Conservation (phyloP, 2,329 filamentous ascomycete species). For the Hypomyces rosellus region DNA sequence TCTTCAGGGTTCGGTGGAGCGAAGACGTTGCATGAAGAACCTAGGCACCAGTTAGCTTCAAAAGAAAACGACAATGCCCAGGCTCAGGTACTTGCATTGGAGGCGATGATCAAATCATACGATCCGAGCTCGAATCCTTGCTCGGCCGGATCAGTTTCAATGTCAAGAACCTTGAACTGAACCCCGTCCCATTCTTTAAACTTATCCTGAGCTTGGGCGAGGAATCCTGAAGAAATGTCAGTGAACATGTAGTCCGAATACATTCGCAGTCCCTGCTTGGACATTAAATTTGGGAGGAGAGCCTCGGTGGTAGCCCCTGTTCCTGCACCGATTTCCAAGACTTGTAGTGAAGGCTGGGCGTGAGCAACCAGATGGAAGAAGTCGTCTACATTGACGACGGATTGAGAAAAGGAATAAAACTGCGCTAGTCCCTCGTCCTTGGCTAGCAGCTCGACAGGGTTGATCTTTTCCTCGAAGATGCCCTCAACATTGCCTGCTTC, state of each 20-base stretch:
- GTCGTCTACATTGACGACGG: no score
- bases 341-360: constrained; percentile 3
- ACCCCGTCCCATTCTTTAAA: constrained; percentile 13
- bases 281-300: constrained; percentile 15
- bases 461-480: neutral
- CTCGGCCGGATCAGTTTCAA: constrained; percentile 2
- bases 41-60: no score
- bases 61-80: no score
- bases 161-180: constrained; percentile 20
- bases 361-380: constrained; percentile 6
- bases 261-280: neutral
- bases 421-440: neutral
- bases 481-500: neutral
- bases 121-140: constrained; percentile 6
- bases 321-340: constrained; percentile 30
- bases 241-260: constrained; percentile 18
- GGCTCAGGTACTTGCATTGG: constrained; percentile 7
- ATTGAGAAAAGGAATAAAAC: neutral
- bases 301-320: constrained; percentile 26
- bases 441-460: neutral
- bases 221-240: constrained; percentile 20
- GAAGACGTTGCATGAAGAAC: no score
- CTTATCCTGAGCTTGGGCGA: constrained; percentile 16
- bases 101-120: constrained; percentile 8
- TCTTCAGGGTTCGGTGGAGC: no score